Percentiles rank a stretch among this genome's conserved stretches.
phyloP scores from a whole-genome alignment of 2,329 filamentous ascomycete genomes.

The Penicillium sp. region DNA sequence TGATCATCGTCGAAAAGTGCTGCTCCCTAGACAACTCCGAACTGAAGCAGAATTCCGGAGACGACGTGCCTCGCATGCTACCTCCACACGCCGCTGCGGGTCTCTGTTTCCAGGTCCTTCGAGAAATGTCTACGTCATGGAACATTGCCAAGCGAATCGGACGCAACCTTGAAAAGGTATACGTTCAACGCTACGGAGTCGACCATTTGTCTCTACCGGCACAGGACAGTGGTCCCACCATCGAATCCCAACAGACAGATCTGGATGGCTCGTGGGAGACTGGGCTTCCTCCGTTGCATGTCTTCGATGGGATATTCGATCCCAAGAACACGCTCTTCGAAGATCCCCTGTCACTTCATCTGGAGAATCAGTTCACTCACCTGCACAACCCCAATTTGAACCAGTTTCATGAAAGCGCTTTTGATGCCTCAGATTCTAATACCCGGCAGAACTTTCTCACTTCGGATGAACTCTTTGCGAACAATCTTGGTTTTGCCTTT shows the following conservation, averaged over 20 bases:
- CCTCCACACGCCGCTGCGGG: constrained; percentile 16
- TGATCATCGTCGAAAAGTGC: constrained; percentile 26
- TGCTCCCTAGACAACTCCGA: constrained; percentile 6
- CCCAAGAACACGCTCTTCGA: background rate
- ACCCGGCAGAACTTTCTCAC: background rate
- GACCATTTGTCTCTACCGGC: constrained; percentile 9
- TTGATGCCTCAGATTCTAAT: background rate
- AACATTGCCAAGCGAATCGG: constrained; percentile 24
- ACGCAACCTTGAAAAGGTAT: constrained; percentile 20
- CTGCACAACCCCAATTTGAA: background rate
- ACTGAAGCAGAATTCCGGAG: background rate
- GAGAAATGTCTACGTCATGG: constrained; percentile 23
- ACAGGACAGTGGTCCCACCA: background rate
- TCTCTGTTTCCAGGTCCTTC: constrained; percentile 18
- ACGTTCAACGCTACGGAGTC: constrained; percentile 14
- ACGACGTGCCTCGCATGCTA: constrained; percentile 1
- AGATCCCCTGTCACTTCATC: background rate
- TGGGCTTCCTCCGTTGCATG: background rate
- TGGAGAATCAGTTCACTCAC: background rate
- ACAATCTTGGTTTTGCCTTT: constrained; percentile 23
- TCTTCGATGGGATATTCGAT: constrained; percentile 7
- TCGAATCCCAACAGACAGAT: background rate
- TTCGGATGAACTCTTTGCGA: constrained; percentile 17
- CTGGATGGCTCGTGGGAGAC: background rate
- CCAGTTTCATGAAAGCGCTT: background rate